These are phyloP conservation scores for Jaminaea rosea DNA, from an alignment of 1,284 basidiomycete genomes.

Conservation along the genomic window DNA sequence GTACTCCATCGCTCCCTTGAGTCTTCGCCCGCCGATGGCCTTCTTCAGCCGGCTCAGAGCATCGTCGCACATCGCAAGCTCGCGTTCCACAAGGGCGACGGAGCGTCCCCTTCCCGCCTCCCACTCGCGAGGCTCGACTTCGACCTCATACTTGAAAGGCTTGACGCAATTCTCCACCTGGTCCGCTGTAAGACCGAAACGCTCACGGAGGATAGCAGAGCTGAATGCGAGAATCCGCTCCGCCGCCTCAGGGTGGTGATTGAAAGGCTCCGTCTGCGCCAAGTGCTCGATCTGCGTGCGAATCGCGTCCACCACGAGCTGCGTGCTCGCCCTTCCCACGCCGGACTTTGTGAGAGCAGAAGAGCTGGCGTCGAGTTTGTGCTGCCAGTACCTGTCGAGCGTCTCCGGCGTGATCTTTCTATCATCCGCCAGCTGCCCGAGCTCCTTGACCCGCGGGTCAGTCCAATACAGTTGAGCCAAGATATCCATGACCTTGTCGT, in stretches of 20 bases:
- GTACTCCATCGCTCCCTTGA: constrained; percentile 70
- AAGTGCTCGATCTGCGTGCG: constrained; percentile 80
- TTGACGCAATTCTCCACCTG: constrained; percentile 99
- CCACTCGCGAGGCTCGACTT: constrained; percentile 76
- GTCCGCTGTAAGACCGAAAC: constrained; percentile 84
- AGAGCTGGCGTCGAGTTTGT: constrained; percentile 86
- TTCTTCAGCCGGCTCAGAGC: constrained; percentile 76
- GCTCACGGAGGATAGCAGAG: constrained; percentile 80
- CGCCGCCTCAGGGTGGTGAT: constrained; percentile 73
- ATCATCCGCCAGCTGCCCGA: constrained; percentile 64
- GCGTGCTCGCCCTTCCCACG: constrained; percentile 85
- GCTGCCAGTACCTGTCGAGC: constrained; percentile 84
- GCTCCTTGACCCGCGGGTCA: constrained; percentile 72
- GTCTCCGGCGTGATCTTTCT: constrained; percentile 59
- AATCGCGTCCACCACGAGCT: constrained; percentile 89
- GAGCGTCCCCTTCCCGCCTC: constrained; percentile 68
- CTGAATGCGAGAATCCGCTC: constrained; percentile 85
- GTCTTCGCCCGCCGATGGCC: constrained; percentile 71
- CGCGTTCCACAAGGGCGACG: constrained; percentile 70
- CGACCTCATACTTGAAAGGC: constrained; percentile 91
- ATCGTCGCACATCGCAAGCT: constrained; percentile 71
- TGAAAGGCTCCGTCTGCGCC: constrained; percentile 74
- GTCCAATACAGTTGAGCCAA: constrained; percentile 95
- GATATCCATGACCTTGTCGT: constrained; percentile 93
- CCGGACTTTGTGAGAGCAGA: constrained; percentile 90